phyloP scores from a whole-genome alignment of 75 land plant species.

The Pinus tabuliformis region DNA sequence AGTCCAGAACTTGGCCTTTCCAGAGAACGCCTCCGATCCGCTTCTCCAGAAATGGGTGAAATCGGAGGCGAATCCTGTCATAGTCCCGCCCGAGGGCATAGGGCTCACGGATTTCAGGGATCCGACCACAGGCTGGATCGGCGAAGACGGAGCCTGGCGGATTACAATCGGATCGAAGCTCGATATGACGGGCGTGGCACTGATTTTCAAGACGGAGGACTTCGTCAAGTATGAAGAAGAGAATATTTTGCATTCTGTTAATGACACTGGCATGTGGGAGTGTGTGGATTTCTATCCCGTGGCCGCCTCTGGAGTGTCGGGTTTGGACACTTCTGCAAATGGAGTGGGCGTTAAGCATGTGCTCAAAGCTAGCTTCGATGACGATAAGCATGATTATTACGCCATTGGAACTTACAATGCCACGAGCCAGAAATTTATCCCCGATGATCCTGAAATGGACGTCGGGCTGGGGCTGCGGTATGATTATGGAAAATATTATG shows the following conservation, averaged over 20 bases:
- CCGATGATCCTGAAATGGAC: constrained; percentile 55
- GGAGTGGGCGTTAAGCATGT: constrained; percentile 63
- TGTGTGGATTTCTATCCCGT: constrained; percentile 87
- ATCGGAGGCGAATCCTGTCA: constrained; percentile 55
- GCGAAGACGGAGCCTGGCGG: constrained; percentile 53
- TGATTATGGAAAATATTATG: constrained; percentile 85
- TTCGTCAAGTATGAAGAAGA: constrained; percentile 51
- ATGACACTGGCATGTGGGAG: constrained; percentile 94
- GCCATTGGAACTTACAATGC: constrained; percentile 67
- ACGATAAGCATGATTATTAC: constrained; percentile 73
- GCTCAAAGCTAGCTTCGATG: constrained; percentile 84
- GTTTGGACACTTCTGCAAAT: constrained; percentile 54
- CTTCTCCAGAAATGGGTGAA: constrained; percentile 70
- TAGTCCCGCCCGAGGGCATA: constrained; percentile 66
- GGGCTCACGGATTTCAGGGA: constrained; percentile 64
- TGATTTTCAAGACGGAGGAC: constrained; percentile 64
- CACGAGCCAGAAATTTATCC: constrained; percentile 35
- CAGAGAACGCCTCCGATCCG: constrained; percentile 50
- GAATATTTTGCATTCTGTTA: constrained; percentile 45
- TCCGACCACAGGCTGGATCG: constrained; percentile 84
- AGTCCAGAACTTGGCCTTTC: constrained; percentile 67
- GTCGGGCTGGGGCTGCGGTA: constrained; percentile 73
- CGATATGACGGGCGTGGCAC: constrained; percentile 46
- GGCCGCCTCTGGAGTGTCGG: constrained; percentile 18
- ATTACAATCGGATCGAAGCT: constrained; percentile 66